phyloP scores from a whole-genome alignment of 2,329 filamentous ascomycete species.

The Paecilomyces niveus region DNA sequence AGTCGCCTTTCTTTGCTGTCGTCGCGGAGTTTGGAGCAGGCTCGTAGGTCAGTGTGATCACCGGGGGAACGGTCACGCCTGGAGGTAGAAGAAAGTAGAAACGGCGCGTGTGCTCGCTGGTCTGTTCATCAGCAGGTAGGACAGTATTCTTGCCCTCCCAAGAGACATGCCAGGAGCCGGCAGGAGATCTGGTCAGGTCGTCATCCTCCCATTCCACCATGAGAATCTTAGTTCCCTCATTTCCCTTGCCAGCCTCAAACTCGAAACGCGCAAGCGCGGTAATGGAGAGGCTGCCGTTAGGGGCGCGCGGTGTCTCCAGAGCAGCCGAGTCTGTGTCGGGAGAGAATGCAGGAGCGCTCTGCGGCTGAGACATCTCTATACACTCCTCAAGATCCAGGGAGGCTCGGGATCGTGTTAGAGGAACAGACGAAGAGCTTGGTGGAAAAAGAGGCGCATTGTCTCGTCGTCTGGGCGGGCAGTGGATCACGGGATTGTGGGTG shows the following conservation, averaged over 20 bases:
- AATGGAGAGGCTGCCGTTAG: constrained; percentile 28
- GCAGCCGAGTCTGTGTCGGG: constrained; percentile 24
- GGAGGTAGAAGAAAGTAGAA: constrained; percentile 78
- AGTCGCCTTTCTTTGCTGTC: constrained; percentile 32
- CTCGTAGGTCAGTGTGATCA: constrained; percentile 57
- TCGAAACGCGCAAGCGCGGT: constrained; percentile 77
- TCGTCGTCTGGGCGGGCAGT: neutral
- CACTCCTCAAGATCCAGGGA: neutral
- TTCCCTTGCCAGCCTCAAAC: constrained; percentile 68
- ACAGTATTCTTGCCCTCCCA: constrained; percentile 76
- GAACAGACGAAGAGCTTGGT: neutral
- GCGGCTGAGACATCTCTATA: neutral
- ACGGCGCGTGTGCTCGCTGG: constrained; percentile 49
- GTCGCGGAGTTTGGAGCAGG: constrained; percentile 36
- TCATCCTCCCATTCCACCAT: constrained; percentile 87
- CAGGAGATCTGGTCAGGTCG: constrained; percentile 39
- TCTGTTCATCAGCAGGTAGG: constrained; percentile 57
- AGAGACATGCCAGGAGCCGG: constrained; percentile 65
- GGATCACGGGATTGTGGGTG: neutral
- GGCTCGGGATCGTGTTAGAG: neutral
- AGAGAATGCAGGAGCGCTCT: constrained; percentile 11
- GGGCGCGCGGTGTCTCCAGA: constrained; percentile 23
- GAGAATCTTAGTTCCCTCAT: constrained; percentile 81
- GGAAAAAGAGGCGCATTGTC: neutral
- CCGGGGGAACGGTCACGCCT: constrained; percentile 61